phyloP scores from a whole-genome alignment of 2,329 filamentous ascomycete species.

The Neonectria ditissima region DNA sequence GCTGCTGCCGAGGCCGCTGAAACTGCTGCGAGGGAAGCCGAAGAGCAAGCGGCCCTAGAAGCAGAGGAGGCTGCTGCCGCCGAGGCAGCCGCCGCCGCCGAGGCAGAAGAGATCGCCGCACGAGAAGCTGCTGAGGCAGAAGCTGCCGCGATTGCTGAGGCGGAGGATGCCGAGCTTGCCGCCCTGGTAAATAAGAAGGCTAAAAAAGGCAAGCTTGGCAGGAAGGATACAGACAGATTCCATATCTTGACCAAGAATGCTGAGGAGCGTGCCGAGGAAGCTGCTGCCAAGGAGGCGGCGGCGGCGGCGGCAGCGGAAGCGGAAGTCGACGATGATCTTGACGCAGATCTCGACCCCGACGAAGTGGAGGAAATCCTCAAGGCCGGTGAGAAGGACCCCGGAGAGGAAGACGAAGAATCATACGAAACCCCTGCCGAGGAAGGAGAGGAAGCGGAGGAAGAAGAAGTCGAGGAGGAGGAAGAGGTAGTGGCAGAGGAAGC shows the following conservation, averaged over 20 bases:
- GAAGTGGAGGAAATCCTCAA: slow-evolving; percentile 3
- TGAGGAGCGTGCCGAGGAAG: slow-evolving; percentile 31
- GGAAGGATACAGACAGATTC: slow-evolving; percentile 41
- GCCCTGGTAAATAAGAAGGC: slow-evolving; percentile 38
- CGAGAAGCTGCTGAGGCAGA: slow-evolving; percentile 10
- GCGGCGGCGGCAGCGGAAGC: slow-evolving; percentile 18
- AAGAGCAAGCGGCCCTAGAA: slow-evolving; percentile 30
- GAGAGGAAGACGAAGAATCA: slow-evolving; percentile 18
- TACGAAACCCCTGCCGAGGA: slow-evolving; percentile 20
- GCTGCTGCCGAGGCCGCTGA: slow-evolving; percentile 39
- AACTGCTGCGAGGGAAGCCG: slow-evolving; percentile 35
- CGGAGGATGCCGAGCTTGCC: slow-evolving; percentile 34
- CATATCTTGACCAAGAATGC: slow-evolving; percentile 37
- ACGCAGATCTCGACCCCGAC: background rate
- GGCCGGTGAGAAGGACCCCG: slow-evolving; percentile 33
- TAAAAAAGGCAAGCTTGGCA: slow-evolving; percentile 39
- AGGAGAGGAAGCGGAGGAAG: slow-evolving; percentile 9
- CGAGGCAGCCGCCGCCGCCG: slow-evolving; percentile 10
- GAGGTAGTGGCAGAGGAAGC: background rate
- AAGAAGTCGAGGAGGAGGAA: slow-evolving; percentile 20
- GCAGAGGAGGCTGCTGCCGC: slow-evolving; percentile 45
- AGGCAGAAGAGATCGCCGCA: slow-evolving; percentile 16
- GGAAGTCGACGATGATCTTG: slow-evolving; percentile 19
- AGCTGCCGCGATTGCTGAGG: slow-evolving; percentile 25
- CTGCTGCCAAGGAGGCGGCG: slow-evolving; percentile 39